phyloP scores from a whole-genome alignment of 441 rosid genomes.

The Populus tomentosa region DNA sequence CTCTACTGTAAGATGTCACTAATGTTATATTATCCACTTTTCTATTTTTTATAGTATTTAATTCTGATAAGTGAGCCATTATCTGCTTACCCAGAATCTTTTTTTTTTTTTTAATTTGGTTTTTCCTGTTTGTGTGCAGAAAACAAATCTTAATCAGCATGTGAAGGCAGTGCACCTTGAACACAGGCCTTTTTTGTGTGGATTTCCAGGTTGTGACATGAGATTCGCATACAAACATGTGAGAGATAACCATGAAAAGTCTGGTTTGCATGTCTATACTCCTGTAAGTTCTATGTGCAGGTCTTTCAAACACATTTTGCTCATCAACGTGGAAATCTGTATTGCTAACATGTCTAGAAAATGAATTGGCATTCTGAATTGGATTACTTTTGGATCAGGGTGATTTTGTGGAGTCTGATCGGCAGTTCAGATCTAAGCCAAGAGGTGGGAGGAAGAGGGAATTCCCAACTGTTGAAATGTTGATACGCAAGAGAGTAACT shows the following conservation, averaged over 20 bases:
- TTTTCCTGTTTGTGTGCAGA: slow-evolving; percentile 30
- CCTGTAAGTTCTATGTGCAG: slow-evolving; percentile 38
- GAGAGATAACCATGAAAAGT: slow-evolving; percentile 74
- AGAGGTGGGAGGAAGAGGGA: slow-evolving; percentile 85
- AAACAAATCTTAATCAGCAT: slow-evolving; percentile 65
- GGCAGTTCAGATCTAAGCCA: slow-evolving; percentile 57
- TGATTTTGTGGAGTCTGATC: slow-evolving; percentile 66
- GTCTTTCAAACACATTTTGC: neutral
- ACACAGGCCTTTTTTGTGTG: slow-evolving; percentile 51
- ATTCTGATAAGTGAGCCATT: neutral
- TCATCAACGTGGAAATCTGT: neutral
- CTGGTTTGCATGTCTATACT: slow-evolving; percentile 49
- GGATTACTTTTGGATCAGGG: slow-evolving; percentile 48
- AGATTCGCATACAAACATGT: slow-evolving; percentile 80
- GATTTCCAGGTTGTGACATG: slow-evolving; percentile 64
- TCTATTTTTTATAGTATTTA: neutral
- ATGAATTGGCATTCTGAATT: neutral
- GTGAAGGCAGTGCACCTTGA: slow-evolving; percentile 64
- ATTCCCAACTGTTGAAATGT: slow-evolving; percentile 52
- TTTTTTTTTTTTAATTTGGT: neutral
- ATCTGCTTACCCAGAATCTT: neutral
- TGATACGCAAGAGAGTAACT: slow-evolving; percentile 59
- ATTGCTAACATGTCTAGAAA: neutral
- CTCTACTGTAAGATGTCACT: slow-evolving; percentile 48
- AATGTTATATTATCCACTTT: slow-evolving; percentile 17